Evolutionary conservation across 306 rosid species (phyloP).

Genomic region (Quercus engelmannii): DNA sequence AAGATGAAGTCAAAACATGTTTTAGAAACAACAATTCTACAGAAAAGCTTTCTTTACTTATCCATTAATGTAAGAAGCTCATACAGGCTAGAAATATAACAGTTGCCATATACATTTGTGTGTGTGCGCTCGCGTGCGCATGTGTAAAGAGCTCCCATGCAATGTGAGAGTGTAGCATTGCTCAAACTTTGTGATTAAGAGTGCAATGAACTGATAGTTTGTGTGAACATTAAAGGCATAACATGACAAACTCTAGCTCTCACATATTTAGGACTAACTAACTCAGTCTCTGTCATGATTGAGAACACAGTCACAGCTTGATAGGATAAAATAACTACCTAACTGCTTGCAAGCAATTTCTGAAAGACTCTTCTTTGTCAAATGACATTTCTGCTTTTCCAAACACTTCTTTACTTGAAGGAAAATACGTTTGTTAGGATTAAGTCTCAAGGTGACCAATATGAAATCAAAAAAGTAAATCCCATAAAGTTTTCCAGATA

Average conservation of each 20-base stretch:
- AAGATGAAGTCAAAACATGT: background rate
- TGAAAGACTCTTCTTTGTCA: background rate
- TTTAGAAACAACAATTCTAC: background rate
- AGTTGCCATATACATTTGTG: background rate
- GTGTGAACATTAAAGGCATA: background rate
- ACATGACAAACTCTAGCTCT: background rate
- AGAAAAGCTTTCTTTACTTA: background rate
- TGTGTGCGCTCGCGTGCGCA: rapidly evolving
- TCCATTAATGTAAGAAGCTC: background rate
- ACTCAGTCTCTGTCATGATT: background rate
- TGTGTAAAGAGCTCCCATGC: background rate
- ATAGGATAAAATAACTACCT: background rate
- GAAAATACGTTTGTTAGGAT: background rate
- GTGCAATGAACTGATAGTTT: background rate
- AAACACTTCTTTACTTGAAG: background rate
- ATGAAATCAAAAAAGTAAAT: background rate
- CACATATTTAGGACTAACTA: background rate
- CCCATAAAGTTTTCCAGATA: background rate
- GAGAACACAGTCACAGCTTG: background rate
- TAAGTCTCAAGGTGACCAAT: background rate
- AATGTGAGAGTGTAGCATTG: background rate
- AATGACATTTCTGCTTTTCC: background rate
- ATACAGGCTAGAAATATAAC: background rate
- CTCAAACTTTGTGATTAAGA: background rate
- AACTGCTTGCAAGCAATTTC: background rate